Percentiles rank a stretch among this genome's conserved stretches.
These are phyloP conservation scores for Phytopythium oedochilum DNA, from an alignment of 352 stramenopile species.

Conservation along the genomic window DNA sequence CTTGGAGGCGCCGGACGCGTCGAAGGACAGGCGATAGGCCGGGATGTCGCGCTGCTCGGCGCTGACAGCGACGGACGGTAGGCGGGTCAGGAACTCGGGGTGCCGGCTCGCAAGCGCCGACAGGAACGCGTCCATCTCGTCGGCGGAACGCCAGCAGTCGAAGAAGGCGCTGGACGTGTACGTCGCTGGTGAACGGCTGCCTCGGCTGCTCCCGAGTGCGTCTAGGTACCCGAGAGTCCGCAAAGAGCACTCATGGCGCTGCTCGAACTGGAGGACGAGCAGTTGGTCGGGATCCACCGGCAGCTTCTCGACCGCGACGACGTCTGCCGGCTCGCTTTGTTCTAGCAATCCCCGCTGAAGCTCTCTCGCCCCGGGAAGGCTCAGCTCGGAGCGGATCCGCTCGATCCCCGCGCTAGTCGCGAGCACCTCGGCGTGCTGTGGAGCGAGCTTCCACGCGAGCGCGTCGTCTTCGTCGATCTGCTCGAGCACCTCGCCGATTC, in stretches of 20 bases:
- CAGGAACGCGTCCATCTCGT: conserved; percentile 22
- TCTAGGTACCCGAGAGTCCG: not conserved
- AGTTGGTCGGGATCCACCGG: not conserved
- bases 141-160: conserved; percentile 19
- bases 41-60: conserved; percentile 13
- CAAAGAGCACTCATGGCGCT: not conserved
- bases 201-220: not conserved
- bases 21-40: conserved; percentile 18
- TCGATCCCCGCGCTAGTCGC: not conserved
- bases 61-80: conserved; percentile 8
- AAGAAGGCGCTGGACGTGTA: conserved; percentile 24
- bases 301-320: not conserved
- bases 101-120: conserved; percentile 8
- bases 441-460: not conserved
- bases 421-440: not conserved
- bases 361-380: not conserved
- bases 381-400: not conserved
- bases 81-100: conserved; percentile 9
- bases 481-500: not conserved
- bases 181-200: not conserved
- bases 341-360: not conserved
- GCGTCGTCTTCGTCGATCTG: not conserved
- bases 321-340: not conserved
- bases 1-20: not conserved
- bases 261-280: conserved; percentile 1